Base-by-base conservation (phyloP, 2,329 filamentous ascomycete genomes). In the Xylariaceae sp. region DNA sequence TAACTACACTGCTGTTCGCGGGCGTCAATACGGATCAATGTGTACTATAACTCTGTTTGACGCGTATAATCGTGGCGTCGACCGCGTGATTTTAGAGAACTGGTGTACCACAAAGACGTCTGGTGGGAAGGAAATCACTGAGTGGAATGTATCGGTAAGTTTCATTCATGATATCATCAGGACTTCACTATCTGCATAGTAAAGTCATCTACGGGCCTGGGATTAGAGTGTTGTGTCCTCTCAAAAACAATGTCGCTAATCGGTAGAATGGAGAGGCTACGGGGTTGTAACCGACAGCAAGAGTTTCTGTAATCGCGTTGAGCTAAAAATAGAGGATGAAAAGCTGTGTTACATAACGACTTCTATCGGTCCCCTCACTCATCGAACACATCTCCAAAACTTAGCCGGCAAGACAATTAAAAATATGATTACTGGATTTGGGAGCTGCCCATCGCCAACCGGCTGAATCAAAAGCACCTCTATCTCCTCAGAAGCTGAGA, bases 11-110 rank as follows among this genome's bases (percentile, higher is more conserved):
- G 39, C 65, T 87, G 17, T 85, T 87, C 61, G 72, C 80, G 1
- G 84, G 84, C 0, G 83, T 86, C 12, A 87, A 87, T 65, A 85
- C 83, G 3, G 83, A 87, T 69, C 83, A 86, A 66, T 86, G 84
- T 65, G 83, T 87, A 6, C 74, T 79, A 21, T 81, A 1, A 85
- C 82, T 11, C 70, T 86, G 56, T 74, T 76, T 45, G 82, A 87
- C 71, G 81, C 79, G 2, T 83, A 81, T 62, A 80, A 77, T 62
- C 78, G 76, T 58, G 83, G 83, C 0, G 85, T 78, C 71, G 81
- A 85, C 65, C 82, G 80, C 62, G 69, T 87, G 19, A 66, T 86
- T 64, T 63, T 86, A 11, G 76, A 76, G n/a, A 83, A 86, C 65
- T 70, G 79, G 28, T 80, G 78, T 44, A 83, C 75, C 6, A 86